Percentiles rank a stretch among this genome's conserved stretches.
These are phyloP conservation scores for Colletotrichum eremochloae DNA, from an alignment of 2,329 filamentous ascomycete genomes.

Conservation along the genomic window DNA sequence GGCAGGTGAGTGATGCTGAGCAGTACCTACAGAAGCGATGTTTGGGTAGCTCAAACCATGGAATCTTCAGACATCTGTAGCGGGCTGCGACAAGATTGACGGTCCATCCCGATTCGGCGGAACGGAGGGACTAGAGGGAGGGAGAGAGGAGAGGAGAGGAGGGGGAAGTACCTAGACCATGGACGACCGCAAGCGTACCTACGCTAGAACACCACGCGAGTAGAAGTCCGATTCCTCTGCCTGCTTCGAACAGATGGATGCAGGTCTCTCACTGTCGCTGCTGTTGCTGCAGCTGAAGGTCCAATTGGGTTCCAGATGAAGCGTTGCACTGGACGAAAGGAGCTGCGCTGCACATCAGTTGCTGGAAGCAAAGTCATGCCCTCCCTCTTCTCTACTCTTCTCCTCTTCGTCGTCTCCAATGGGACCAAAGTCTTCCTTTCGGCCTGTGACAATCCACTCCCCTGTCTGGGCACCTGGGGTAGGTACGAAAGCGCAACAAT, in stretches of 20 bases:
- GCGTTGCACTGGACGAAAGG: conserved; percentile 33
- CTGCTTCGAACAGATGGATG: not conserved
- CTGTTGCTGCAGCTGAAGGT: not conserved
- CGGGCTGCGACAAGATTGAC: conserved; percentile 32
- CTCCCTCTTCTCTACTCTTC: not conserved
- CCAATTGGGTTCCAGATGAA: conserved; percentile 2
- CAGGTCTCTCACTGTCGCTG: not conserved
- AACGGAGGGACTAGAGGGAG: conserved; percentile 34
- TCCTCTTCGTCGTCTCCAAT: not conserved
- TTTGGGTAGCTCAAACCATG: conserved; percentile 36
- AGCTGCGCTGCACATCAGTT: conserved; percentile 21
- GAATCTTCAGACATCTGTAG: conserved; percentile 40
- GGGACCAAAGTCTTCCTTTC: conserved; percentile 4
- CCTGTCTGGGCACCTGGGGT: not conserved
- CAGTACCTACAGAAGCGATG: conserved; percentile 1
- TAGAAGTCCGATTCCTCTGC: not conserved
- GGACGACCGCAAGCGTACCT: conserved; percentile 27
- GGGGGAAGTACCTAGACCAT: not conserved
- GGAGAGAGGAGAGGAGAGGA: not conserved
- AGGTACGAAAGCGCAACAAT: not conserved
- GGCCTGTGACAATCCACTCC: conserved; percentile 34
- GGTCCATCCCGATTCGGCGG: conserved; percentile 41
- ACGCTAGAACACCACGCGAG: not conserved
- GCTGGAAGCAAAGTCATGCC: conserved; percentile 20
- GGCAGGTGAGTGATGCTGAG: not conserved